Conservation (phyloP, 2,329 filamentous ascomycete species). For the Verticillium isaacii region DNA sequence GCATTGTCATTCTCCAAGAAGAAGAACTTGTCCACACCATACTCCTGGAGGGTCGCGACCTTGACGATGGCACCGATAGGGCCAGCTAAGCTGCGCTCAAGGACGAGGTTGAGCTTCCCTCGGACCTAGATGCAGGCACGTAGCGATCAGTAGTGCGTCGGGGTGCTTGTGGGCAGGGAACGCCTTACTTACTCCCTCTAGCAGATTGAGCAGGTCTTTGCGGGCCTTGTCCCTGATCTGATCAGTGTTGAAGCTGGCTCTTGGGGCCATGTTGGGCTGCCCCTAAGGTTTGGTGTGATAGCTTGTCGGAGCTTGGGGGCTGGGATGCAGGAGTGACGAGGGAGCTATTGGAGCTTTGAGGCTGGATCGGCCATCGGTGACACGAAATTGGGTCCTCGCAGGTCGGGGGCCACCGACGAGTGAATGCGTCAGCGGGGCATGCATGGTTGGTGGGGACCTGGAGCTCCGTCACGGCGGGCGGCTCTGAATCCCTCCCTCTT, state of each 20-base stretch:
- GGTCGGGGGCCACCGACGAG: background rate
- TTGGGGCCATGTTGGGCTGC: constrained; percentile 63
- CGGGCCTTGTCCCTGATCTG: constrained; percentile 77
- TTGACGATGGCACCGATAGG: constrained; percentile 90
- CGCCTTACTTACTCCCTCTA: constrained; percentile 79
- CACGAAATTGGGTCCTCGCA: background rate
- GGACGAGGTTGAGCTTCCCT: constrained; percentile 96
- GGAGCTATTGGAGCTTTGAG: background rate
- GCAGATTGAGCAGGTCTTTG: constrained; percentile 82
- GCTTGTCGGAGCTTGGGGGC: background rate
- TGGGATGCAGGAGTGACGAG: constrained; percentile 9
- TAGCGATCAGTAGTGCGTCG: constrained; percentile 1
- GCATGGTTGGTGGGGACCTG: background rate
- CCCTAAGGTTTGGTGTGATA: constrained; percentile 27
- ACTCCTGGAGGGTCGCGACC: constrained; percentile 91
- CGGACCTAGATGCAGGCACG: constrained; percentile 61
- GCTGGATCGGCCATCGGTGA: background rate
- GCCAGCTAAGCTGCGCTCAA: constrained; percentile 85
- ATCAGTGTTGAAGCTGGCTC: constrained; percentile 66
- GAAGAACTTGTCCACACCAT: constrained; percentile 97
- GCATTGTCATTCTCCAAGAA: constrained; percentile 93
- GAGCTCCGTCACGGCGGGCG: background rate
- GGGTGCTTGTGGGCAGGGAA: background rate
- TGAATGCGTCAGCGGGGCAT: background rate
- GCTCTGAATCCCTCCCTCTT: background rate